These are phyloP conservation scores for Populus hybrid DNA, from an alignment of 441 rosid species.

Conservation along the genomic window DNA sequence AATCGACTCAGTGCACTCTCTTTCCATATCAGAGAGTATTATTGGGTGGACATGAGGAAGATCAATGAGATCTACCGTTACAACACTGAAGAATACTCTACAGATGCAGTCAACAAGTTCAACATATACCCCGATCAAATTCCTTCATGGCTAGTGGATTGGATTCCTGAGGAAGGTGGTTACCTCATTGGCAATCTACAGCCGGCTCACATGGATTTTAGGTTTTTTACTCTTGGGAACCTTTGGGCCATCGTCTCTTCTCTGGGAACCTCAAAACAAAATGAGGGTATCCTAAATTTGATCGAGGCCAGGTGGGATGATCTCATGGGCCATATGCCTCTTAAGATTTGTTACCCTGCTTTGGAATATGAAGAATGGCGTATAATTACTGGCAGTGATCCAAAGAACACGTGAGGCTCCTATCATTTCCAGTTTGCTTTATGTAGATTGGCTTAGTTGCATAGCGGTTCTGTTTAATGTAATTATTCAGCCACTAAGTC, in stretches of 20 bases:
- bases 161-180: conserved; percentile 90
- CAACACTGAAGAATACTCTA: conserved; percentile 89
- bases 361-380: conserved; percentile 85
- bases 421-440: neutral
- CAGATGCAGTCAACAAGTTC: conserved; percentile 85
- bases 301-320: conserved; percentile 90
- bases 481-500: conserved; percentile 9
- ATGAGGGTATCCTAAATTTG: conserved; percentile 60
- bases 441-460: neutral
- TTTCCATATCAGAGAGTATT: conserved; percentile 26
- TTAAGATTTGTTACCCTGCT: conserved; percentile 88
- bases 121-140: conserved; percentile 95
- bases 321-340: conserved; percentile 80
- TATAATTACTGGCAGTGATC: conserved; percentile 86
- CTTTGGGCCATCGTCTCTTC: conserved; percentile 80
- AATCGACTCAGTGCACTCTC: conserved; percentile 84
- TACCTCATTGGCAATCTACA: conserved; percentile 83
- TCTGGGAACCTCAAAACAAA: conserved; percentile 67
- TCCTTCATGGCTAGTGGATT: conserved; percentile 94
- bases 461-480: neutral
- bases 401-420: conserved; percentile 80
- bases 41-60: conserved; percentile 82
- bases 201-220: conserved; percentile 96
- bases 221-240: conserved; percentile 91
- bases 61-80: conserved; percentile 96